Evolutionary conservation across 768 basidiomycete species (phyloP).

Genomic region (Crassisporium funariophilum): DNA sequence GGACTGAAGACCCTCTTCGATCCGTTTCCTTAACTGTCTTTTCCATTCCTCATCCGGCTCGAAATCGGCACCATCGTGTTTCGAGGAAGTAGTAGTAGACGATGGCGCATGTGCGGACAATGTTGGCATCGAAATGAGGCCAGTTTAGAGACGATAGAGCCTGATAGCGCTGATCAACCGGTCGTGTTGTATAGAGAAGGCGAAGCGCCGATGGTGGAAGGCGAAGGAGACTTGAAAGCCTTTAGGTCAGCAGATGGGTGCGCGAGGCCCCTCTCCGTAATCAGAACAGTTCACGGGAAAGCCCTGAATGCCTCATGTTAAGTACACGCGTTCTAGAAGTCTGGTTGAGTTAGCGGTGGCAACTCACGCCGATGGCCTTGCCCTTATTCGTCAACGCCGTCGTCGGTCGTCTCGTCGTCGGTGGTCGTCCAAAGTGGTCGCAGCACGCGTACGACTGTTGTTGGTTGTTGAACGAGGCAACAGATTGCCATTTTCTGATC

Average conservation of each 20-base stretch:
- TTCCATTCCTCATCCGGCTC: conserved; percentile 65
- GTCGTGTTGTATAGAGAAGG: conserved; percentile 14
- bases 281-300: conserved; percentile 39
- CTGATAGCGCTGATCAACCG: conserved; percentile 15
- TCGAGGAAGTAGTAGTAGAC: conserved; percentile 19
- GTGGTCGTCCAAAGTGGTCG: conserved; percentile 10
- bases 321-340: conserved; percentile 48
- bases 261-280: conserved; percentile 27
- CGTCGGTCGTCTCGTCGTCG: conserved; percentile 13
- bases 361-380: conserved; percentile 26
- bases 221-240: conserved; percentile 13
- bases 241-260: conserved; percentile 25
- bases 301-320: conserved; percentile 59
- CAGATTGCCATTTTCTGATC: conserved; percentile 24
- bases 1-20: conserved; percentile 44
- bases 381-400: conserved; percentile 16
- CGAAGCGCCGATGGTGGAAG: conserved; percentile 17
- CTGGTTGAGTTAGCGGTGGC: conserved; percentile 21
- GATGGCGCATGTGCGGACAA: conserved; percentile 29
- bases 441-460: conserved; percentile 18
- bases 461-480: conserved; percentile 27
- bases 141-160: conserved; percentile 14
- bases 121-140: conserved; percentile 37
- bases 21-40: conserved; percentile 41
- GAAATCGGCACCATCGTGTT: conserved; percentile 33